Evolutionary conservation across 2,329 filamentous ascomycete genomes (phyloP).

Genomic region (Xylariales sp.): DNA sequence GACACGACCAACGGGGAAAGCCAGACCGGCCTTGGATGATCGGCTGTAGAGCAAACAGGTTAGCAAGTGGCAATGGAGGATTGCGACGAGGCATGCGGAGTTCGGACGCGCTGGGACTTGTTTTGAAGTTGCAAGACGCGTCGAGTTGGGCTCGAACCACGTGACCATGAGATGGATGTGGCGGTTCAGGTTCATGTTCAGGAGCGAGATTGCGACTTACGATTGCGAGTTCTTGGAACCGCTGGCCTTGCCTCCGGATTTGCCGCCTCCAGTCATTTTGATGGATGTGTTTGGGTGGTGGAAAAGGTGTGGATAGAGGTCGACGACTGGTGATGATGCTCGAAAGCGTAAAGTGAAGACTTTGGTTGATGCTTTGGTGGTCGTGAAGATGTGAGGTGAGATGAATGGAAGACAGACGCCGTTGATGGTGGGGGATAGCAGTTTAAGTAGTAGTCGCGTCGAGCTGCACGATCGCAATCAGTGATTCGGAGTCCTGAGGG

Average conservation of each 20-base stretch:
- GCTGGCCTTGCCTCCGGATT: conserved; percentile 99
- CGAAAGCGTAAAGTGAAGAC: conserved; percentile 7
- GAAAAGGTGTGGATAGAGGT: conserved; percentile 14
- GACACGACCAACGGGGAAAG: conserved; percentile 98
- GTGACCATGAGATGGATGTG: conserved; percentile 9
- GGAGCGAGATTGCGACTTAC: conserved; percentile 55
- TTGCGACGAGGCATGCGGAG: too few species aligned
- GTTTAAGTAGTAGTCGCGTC: conserved; percentile 31
- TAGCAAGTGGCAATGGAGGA: too few species aligned
- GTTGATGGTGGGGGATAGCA: conserved; percentile 33
- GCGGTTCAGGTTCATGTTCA: conserved; percentile 10
- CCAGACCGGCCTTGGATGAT: conserved; percentile 98
- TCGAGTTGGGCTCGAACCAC: conserved; percentile 23
- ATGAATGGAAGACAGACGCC: conserved; percentile 27
- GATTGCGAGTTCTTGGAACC: conserved; percentile 99
- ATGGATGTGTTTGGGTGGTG: conserved; percentile 38
- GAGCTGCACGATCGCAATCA: conserved; percentile 17
- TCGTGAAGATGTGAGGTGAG: conserved; percentile 16
- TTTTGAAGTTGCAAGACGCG: conserved; percentile 33
- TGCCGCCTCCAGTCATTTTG: conserved; percentile 99
- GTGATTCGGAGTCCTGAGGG: conserved; percentile 7
- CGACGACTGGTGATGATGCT: conserved; percentile 14
- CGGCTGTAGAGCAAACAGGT: conserved; percentile 55
- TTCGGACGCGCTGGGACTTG: too few species aligned
- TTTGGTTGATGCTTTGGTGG: conserved; percentile 12